Percentiles rank a stretch among this genome's conserved stretches.
These are phyloP conservation scores for Aspergillus brasiliensis DNA, from an alignment of 2,329 filamentous ascomycete genomes.

Conservation along the genomic window DNA sequence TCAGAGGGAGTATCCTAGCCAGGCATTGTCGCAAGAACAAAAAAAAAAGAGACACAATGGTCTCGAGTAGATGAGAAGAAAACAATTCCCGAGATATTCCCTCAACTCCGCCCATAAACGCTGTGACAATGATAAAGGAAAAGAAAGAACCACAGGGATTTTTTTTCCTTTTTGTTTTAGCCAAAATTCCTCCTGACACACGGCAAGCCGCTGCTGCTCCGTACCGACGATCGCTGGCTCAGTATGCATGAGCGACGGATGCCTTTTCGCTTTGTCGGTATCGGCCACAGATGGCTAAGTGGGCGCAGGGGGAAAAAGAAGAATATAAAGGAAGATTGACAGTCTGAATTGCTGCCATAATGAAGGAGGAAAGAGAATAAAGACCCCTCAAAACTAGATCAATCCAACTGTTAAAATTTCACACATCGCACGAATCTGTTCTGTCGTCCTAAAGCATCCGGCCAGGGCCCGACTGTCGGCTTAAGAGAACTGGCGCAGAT, in stretches of 20 bases:
- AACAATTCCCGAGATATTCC: neutral
- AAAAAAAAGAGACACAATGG: neutral
- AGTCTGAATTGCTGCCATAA: neutral
- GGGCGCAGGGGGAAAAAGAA: neutral
- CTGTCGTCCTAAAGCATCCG: neutral
- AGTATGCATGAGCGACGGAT: neutral
- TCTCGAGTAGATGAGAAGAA: neutral
- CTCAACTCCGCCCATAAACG: neutral
- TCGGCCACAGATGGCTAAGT: neutral
- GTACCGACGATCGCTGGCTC: constrained; percentile 1
- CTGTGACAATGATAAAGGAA: neutral
- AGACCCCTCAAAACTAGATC: neutral
- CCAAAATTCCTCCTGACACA: neutral
- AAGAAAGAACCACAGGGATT: neutral
- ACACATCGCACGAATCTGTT: neutral
- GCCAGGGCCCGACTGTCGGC: neutral
- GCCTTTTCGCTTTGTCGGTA: neutral
- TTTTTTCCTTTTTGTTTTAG: neutral
- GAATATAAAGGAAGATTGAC: too few species aligned
- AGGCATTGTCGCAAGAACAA: neutral
- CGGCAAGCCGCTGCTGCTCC: constrained; percentile 9
- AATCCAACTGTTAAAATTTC: neutral
- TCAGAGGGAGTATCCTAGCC: neutral
- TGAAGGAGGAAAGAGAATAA: neutral
- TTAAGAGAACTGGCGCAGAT: constrained; percentile 1